phyloP scores from a whole-genome alignment of 2,329 filamentous ascomycete genomes.

The Alternaria sp. region DNA sequence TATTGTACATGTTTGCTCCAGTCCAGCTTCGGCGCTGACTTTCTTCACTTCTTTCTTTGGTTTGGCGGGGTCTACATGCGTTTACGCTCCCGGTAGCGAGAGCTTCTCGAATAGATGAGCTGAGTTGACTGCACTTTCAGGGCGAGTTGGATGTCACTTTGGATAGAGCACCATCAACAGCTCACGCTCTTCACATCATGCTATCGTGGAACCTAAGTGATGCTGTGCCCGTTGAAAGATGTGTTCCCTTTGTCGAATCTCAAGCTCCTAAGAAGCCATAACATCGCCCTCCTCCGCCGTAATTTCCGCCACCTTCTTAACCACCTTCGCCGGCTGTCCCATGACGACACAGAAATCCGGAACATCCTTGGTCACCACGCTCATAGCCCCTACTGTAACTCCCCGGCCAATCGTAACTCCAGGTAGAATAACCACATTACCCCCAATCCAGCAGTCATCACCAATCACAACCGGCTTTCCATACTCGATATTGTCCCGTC shows the following conservation, averaged over 20 bases:
- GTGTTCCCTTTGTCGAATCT: background rate
- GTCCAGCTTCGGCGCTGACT: constrained; percentile 15
- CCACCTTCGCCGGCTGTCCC: constrained; percentile 69
- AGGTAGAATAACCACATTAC: constrained; percentile 65
- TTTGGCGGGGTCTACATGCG: constrained; percentile 2
- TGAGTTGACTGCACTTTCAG: background rate
- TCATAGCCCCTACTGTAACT: constrained; percentile 76
- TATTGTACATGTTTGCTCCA: constrained; percentile 27
- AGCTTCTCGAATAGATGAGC: background rate
- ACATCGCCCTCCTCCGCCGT: constrained; percentile 10
- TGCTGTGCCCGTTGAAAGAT: background rate
- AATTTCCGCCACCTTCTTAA: constrained; percentile 47
- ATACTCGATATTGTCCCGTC: constrained; percentile 57
- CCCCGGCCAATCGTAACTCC: constrained; percentile 81
- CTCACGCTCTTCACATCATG: background rate
- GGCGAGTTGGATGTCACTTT: background rate
- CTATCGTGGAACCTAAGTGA: background rate
- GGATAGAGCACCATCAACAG: background rate
- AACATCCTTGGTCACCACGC: constrained; percentile 82
- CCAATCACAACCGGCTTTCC: constrained; percentile 58
- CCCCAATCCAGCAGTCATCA: constrained; percentile 54
- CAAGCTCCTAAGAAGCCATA: background rate
- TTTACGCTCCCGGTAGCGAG: background rate
- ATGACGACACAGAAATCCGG: constrained; percentile 66
- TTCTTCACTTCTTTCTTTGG: constrained; percentile 9